Evolutionary conservation across 768 basidiomycete genomes (phyloP), one percentile per base, ranked within the genome.

Genomic region (Tulasnella sp.): DNA sequence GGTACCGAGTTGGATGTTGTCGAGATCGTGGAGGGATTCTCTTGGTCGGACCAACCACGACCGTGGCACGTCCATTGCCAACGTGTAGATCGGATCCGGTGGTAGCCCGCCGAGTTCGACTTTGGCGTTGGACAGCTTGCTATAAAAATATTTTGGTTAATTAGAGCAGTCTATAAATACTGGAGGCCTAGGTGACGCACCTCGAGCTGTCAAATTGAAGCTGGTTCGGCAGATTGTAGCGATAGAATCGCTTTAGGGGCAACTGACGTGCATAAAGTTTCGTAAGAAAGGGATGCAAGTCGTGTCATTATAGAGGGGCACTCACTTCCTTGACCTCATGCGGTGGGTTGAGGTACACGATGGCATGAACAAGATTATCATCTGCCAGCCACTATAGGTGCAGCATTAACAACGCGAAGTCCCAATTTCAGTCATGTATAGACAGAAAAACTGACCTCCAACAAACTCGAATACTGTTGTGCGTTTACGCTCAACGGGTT

Each of bases 11-110:
- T 93, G 88, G 60, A 99, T 86, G 70, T 99, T 99, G 73, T 99
- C 95, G 26, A 98, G 80, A 69, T 99, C 95, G 65, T 96, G 89
- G 1, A 84, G 75, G 0, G 94, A 86, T 67, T 90, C 83, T 11
- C 83, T 81, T 0, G 95, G 96, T 10, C 90, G 84, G 26, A 92
- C 93, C 5, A 97, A 82, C 96, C 96, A 99, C 0, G 95, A 82
- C 1, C 83, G 75, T 4, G 88, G 90, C 1, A 91, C 84, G 53
- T 98, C 95, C 80, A 96, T 85, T 3, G 83, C 82, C n/a, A 98
- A 77, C 0, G 95, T 98, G 66, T 93, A 91, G 59, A 99, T 90
- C 0, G 93, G 89, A 10, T 93, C 86, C 1, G 78, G 70, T 0
- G 95, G 93, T 8, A 99, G 75, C 54, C 77, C 78, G 8, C 76